Evolutionary conservation across 1,284 basidiomycete species (phyloP).

Genomic region (Melampsora larici-populina): DNA sequence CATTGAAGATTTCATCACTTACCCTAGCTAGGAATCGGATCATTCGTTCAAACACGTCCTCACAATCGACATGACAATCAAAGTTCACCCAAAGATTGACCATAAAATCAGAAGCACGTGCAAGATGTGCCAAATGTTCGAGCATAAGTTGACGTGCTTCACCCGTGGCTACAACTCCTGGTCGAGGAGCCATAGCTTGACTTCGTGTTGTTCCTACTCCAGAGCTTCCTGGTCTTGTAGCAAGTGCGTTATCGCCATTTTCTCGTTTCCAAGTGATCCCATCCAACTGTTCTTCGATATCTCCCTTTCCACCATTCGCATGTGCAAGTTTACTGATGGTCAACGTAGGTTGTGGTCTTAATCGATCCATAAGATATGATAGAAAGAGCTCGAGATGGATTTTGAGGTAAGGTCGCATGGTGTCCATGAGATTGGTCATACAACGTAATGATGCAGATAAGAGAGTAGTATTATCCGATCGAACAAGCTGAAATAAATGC

Average conservation of each 20-base stretch:
- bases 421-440: conserved; percentile 81
- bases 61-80: conserved; percentile 93
- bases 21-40: conserved; percentile 71
- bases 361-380: conserved; percentile 84
- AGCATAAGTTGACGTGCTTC: conserved; percentile 86
- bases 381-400: conserved; percentile 95
- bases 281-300: conserved; percentile 50
- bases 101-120: conserved; percentile 76
- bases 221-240: conserved; percentile 52
- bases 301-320: conserved; percentile 49
- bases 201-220: conserved; percentile 56
- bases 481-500: conserved; percentile 87
- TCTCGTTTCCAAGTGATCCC: conserved; percentile 48
- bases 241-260: conserved; percentile 45
- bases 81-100: conserved; percentile 94
- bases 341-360: conserved; percentile 58
- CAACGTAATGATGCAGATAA: conserved; percentile 77
- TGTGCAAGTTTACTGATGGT: conserved; percentile 47
- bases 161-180: conserved; percentile 56
- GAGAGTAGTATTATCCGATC: conserved; percentile 77
- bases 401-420: conserved; percentile 81
- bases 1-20: conserved; percentile 43
- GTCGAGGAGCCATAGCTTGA: conserved; percentile 57
- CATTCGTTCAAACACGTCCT: conserved; percentile 90
- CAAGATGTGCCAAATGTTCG: conserved; percentile 79